Conservation (phyloP, 169 alveolate genomes). For the Plasmodium vinckei region DNA sequence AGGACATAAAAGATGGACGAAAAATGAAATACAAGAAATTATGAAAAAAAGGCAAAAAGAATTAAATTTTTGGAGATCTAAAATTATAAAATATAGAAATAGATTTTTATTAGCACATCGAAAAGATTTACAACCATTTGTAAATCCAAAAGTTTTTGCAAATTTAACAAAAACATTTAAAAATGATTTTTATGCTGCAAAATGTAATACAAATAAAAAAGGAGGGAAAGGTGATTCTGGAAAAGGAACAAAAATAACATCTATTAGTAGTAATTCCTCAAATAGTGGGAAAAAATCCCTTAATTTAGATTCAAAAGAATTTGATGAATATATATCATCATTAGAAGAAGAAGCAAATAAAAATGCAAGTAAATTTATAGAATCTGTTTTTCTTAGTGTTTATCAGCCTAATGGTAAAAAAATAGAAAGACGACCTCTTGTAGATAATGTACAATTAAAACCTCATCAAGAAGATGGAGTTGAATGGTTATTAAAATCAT, state of each 20-base stretch:
- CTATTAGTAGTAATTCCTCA: slow-evolving; percentile 2
- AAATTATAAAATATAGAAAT: slow-evolving; percentile 86
- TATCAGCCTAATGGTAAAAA: slow-evolving; percentile 86
- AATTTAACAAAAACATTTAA: slow-evolving; percentile 81
- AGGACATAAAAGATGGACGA: slow-evolving; percentile 92
- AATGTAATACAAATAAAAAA: slow-evolving; percentile 11
- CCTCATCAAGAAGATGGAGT: slow-evolving; percentile 94
- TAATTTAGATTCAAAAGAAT: slow-evolving; percentile 66
- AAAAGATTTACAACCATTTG: slow-evolving; percentile 87
- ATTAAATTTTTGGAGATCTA: slow-evolving; percentile 84
- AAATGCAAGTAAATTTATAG: slow-evolving; percentile 84
- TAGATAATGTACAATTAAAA: slow-evolving; percentile 89
- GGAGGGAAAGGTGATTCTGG: slow-evolving; percentile 5
- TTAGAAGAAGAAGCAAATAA: slow-evolving; percentile 82
- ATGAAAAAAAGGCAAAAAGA: slow-evolving; percentile 88
- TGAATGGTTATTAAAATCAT: slow-evolving; percentile 91
- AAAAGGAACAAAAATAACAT: not conserved
- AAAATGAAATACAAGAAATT: slow-evolving; percentile 87
- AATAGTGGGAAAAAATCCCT: slow-evolving; percentile 38
- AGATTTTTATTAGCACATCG: slow-evolving; percentile 88
- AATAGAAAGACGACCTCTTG: slow-evolving; percentile 84
- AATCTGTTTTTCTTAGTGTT: slow-evolving; percentile 81
- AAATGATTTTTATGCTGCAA: slow-evolving; percentile 48
- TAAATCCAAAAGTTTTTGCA: slow-evolving; percentile 84
- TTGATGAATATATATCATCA: slow-evolving; percentile 79